A percentile compares a stretch with the other conserved stretches of the same genome.
Evolutionary conservation across 176 grass and related monocot species (phyloP).

Genomic region (Eleusine coracana): DNA sequence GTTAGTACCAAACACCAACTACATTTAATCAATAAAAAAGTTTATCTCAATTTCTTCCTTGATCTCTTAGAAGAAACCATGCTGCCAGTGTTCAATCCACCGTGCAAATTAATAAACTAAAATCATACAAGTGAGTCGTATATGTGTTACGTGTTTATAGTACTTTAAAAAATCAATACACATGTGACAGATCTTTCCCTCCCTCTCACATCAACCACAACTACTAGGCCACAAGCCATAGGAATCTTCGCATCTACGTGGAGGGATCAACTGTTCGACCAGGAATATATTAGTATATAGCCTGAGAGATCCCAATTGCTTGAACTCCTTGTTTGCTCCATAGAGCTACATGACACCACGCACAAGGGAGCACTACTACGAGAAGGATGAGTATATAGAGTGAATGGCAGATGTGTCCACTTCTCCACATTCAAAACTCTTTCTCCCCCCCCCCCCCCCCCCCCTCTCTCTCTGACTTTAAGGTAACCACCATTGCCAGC

Average conservation of each 20-base stretch:
- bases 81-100: background rate
- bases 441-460: background rate
- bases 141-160: background rate
- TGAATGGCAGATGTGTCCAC: slow-evolving; percentile 6
- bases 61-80: slow-evolving; percentile 9
- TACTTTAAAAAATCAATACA: background rate
- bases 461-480: background rate
- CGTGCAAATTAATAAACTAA: slow-evolving; percentile 21
- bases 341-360: slow-evolving; percentile 37
- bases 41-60: background rate
- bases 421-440: background rate
- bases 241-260: slow-evolving; percentile 63
- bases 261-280: slow-evolving; percentile 57
- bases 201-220: slow-evolving; percentile 34
- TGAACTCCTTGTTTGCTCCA: slow-evolving; percentile 42
- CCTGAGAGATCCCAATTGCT: slow-evolving; percentile 25
- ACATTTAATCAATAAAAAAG: background rate
- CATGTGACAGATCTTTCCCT: slow-evolving; percentile 25
- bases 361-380: background rate
- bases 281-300: slow-evolving; percentile 55
- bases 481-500: slow-evolving; percentile 41
- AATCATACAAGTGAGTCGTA: background rate
- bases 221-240: slow-evolving; percentile 30
- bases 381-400: background rate
- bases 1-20: slow-evolving; percentile 1